Conservation (phyloP, 2,329 filamentous ascomycete genomes). For the Achaetomium macrosporum region DNA sequence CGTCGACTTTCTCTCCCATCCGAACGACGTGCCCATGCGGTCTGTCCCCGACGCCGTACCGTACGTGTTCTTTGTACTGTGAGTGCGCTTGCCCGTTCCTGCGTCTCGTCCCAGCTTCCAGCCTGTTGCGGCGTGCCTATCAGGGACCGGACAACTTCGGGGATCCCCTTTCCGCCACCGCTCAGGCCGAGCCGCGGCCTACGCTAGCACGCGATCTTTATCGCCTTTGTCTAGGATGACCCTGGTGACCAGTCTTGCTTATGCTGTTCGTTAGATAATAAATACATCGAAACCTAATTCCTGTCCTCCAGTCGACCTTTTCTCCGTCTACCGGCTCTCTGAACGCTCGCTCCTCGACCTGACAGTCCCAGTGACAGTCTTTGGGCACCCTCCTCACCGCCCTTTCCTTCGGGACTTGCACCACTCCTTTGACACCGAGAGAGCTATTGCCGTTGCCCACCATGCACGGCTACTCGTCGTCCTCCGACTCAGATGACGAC, state of each 20-base stretch:
- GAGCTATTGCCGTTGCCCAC: conserved; percentile 9
- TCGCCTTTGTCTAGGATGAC: background rate
- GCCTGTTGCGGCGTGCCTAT: background rate
- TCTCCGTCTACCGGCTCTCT: background rate
- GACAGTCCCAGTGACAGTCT: background rate
- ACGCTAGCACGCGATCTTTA: background rate
- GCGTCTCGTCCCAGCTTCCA: background rate
- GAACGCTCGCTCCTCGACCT: background rate
- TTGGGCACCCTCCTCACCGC: background rate
- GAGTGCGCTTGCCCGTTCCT: conserved; percentile 4
- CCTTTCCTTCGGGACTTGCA: conserved; percentile 1
- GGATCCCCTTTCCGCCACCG: conserved; percentile 15
- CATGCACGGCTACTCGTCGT: conserved; percentile 29
- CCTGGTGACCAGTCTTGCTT: conserved; percentile 4
- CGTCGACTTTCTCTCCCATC: background rate
- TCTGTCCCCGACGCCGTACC: background rate
- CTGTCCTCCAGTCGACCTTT: background rate
- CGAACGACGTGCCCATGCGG: background rate
- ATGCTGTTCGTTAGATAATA: conserved; percentile 7
- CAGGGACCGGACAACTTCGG: conserved; percentile 10
- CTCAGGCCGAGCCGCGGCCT: conserved; percentile 10
- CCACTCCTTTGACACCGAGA: conserved; percentile 4
- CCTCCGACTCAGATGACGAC: conserved; percentile 27
- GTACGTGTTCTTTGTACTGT: conserved; percentile 9
- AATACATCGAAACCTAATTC: background rate